Conservation (phyloP, 768 basidiomycete species). For the Hericium rajendrae region DNA sequence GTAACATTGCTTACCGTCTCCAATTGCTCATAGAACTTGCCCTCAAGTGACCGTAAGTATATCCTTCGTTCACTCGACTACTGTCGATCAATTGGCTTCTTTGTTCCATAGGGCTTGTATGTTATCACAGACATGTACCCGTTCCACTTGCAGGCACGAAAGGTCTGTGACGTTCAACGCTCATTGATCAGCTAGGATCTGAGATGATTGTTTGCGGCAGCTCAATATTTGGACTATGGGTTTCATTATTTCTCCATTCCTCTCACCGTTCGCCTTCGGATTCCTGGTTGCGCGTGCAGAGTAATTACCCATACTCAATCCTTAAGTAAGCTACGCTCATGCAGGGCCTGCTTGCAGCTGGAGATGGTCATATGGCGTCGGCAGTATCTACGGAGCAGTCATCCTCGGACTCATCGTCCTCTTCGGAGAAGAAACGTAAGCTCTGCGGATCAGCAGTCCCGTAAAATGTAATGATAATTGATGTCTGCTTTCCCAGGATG, state of each 20-base stretch:
- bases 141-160: slow-evolving; percentile 60
- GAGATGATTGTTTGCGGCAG: slow-evolving; percentile 20
- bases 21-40: slow-evolving; percentile 29
- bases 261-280: slow-evolving; percentile 58
- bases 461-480: neutral
- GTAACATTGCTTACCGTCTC: neutral
- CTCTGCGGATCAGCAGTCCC: neutral
- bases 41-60: slow-evolving; percentile 46
- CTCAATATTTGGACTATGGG: slow-evolving; percentile 69
- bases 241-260: slow-evolving; percentile 55
- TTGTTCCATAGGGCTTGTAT: slow-evolving; percentile 37
- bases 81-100: neutral
- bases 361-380: slow-evolving; percentile 63
- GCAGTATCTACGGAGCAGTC: slow-evolving; percentile 44
- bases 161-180: slow-evolving; percentile 24
- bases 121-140: slow-evolving; percentile 56
- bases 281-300: slow-evolving; percentile 52
- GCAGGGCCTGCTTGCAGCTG: slow-evolving; percentile 25
- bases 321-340: neutral
- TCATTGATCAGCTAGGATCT: neutral
- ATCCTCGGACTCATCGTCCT: slow-evolving; percentile 49
- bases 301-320: slow-evolving; percentile 15
- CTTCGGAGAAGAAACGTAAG: slow-evolving; percentile 58
- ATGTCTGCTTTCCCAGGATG: slow-evolving; percentile 30
- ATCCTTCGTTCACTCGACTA: neutral